Percentiles rank a stretch among this genome's conserved stretches.
These are phyloP conservation scores for Backusella macrospora DNA, from an alignment of 192 early-diverging fungal species.

Conservation along the genomic window DNA sequence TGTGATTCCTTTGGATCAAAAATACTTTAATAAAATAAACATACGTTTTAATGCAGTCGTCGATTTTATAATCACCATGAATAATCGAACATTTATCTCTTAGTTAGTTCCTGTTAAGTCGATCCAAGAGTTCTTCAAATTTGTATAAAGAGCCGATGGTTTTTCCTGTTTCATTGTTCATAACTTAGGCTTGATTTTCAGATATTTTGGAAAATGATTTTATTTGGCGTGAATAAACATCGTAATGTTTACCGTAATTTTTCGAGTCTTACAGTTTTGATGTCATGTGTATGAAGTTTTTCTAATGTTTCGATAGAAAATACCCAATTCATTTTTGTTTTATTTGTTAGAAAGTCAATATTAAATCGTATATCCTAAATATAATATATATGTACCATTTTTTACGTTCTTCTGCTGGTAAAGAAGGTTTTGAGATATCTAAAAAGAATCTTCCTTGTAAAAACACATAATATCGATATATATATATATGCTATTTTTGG, in stretches of 20 bases:
- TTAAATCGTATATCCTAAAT: neutral
- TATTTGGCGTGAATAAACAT: slow-evolving; percentile 87
- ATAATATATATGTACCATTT: slow-evolving; percentile 45
- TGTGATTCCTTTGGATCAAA: slow-evolving; percentile 75
- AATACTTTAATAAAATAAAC: slow-evolving; percentile 42
- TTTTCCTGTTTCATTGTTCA: slow-evolving; percentile 51
- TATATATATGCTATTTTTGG: neutral
- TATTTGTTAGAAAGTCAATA: neutral
- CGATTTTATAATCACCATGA: slow-evolving; percentile 91
- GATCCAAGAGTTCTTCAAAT: slow-evolving; percentile 66
- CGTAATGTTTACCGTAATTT: slow-evolving; percentile 62
- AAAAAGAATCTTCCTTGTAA: slow-evolving; percentile 86
- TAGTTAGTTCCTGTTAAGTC: slow-evolving; percentile 70
- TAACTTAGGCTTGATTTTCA: slow-evolving; percentile 65
- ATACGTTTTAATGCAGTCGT: neutral
- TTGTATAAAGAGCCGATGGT: slow-evolving; percentile 67
- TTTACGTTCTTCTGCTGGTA: slow-evolving; percentile 53
- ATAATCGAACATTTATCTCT: slow-evolving; percentile 79
- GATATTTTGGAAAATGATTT: slow-evolving; percentile 65
- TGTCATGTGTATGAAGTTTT: slow-evolving; percentile 75
- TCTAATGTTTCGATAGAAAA: slow-evolving; percentile 80
- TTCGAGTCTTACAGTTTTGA: slow-evolving; percentile 62
- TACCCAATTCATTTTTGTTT: slow-evolving; percentile 48
- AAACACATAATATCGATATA: slow-evolving; percentile 83
- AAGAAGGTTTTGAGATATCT: slow-evolving; percentile 55